These are phyloP conservation scores for Sequoiadendron giganteum DNA, from an alignment of 75 land plant species.

Conservation along the genomic window DNA sequence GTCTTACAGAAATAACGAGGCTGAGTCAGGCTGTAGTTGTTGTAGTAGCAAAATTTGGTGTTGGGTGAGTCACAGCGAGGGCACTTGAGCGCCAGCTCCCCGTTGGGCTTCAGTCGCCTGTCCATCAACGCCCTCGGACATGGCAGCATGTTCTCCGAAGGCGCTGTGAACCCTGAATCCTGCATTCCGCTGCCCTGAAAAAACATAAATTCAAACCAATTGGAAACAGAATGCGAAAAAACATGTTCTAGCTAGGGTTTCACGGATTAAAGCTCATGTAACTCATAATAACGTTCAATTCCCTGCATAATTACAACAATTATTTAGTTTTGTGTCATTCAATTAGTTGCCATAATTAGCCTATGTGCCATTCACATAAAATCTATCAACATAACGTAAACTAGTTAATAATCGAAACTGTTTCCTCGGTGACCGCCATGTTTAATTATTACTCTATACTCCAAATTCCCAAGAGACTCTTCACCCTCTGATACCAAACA, in stretches of 20 bases:
- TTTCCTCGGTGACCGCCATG: background rate
- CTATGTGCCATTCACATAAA: too few relatives aligned
- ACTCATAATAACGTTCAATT: background rate
- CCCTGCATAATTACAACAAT: background rate
- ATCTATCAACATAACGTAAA: too few relatives aligned
- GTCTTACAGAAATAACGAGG: slow-evolving; percentile 32
- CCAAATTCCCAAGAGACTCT: too few relatives aligned
- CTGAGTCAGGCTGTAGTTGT: slow-evolving; percentile 31
- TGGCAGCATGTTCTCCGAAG: background rate
- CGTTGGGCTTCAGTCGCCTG: slow-evolving; percentile 11
- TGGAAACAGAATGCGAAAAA: background rate
- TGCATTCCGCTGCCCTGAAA: background rate
- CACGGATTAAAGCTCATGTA: too few relatives aligned
- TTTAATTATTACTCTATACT: too few relatives aligned
- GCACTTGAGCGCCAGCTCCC: slow-evolving; percentile 1
- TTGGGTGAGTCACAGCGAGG: slow-evolving; percentile 23
- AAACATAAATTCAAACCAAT: background rate
- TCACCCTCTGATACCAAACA: too few relatives aligned
- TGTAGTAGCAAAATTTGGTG: slow-evolving; percentile 29
- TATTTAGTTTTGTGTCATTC: background rate
- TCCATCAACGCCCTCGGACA: background rate
- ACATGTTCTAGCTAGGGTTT: background rate
- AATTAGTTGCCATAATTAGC: background rate
- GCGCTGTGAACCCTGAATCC: background rate
- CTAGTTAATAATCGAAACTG: too few relatives aligned